These are phyloP conservation scores for Xylaria hypoxylon DNA, from an alignment of 2,329 filamentous ascomycete genomes.

Conservation along the genomic window DNA sequence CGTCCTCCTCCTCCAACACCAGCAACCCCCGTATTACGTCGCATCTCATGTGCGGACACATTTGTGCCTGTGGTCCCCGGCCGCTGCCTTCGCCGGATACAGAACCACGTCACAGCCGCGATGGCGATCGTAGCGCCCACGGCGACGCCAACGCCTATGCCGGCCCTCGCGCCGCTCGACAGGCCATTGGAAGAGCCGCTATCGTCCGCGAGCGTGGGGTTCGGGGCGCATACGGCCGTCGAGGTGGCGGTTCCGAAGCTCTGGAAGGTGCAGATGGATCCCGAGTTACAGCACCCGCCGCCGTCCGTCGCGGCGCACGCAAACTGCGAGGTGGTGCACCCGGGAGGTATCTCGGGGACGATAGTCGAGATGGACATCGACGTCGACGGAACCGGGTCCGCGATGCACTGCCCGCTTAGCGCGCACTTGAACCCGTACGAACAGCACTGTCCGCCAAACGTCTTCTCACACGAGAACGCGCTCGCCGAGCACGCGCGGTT, in stretches of 20 bases:
- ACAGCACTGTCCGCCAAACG: constrained; percentile 64
- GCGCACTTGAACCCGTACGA: constrained; percentile 58
- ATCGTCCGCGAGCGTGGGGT: constrained; percentile 40
- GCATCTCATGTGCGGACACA: constrained; percentile 32
- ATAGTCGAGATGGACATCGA: constrained; percentile 43
- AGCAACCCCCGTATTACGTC: background rate
- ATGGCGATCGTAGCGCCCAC: constrained; percentile 58
- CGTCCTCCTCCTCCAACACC: too few relatives aligned
- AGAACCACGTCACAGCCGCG: constrained; percentile 61
- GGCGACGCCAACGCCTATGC: constrained; percentile 66
- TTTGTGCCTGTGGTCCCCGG: constrained; percentile 14
- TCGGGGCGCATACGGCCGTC: constrained; percentile 50
- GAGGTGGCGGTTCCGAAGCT: constrained; percentile 56
- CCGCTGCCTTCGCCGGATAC: constrained; percentile 53
- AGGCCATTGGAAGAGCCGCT: constrained; percentile 54
- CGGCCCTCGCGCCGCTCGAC: constrained; percentile 62
- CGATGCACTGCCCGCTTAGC: constrained; percentile 52
- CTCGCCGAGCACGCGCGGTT: constrained; percentile 46
- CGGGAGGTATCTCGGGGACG: constrained; percentile 54
- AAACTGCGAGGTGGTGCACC: constrained; percentile 60
- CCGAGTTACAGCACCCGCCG: constrained; percentile 63
- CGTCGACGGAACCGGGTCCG: constrained; percentile 37
- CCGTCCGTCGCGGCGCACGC: constrained; percentile 54
- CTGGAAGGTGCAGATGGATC: constrained; percentile 48
- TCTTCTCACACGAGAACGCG: constrained; percentile 58